Conservation (phyloP, 129 eudicot genomes). For the Oenanthe sinensis region DNA sequence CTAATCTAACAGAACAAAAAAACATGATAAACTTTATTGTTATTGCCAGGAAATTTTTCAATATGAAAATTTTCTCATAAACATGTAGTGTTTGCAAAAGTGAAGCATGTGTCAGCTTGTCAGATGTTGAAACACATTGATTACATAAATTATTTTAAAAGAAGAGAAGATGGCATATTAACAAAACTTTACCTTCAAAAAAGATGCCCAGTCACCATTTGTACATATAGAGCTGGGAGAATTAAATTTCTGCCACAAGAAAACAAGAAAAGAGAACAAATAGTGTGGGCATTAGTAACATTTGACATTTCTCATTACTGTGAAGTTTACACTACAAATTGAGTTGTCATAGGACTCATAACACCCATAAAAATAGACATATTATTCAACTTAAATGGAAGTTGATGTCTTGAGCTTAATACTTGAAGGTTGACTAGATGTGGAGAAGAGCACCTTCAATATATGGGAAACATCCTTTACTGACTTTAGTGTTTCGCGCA, state of each 20-base stretch:
- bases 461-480: conserved; percentile 88
- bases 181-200: conserved; percentile 55
- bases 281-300: background rate
- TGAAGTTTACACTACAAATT: background rate
- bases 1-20: background rate
- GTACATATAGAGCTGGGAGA: conserved; percentile 88
- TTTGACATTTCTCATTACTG: background rate
- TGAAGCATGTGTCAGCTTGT: conserved; percentile 6
- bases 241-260: conserved; percentile 67
- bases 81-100: background rate
- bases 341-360: background rate
- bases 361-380: background rate
- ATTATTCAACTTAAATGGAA: background rate
- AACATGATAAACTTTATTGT: background rate
- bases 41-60: background rate
- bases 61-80: background rate
- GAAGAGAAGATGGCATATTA: background rate
- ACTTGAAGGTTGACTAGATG: conserved; percentile 11
- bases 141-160: background rate
- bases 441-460: conserved; percentile 54
- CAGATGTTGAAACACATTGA: background rate
- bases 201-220: conserved; percentile 78
- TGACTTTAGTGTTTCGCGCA: conserved; percentile 83
- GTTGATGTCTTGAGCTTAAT: background rate
- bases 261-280: background rate